Percentiles rank a stretch among this genome's conserved stretches.
Evolutionary conservation across 768 basidiomycete genomes (phyloP).

Genomic region (Boletellus sp.): DNA sequence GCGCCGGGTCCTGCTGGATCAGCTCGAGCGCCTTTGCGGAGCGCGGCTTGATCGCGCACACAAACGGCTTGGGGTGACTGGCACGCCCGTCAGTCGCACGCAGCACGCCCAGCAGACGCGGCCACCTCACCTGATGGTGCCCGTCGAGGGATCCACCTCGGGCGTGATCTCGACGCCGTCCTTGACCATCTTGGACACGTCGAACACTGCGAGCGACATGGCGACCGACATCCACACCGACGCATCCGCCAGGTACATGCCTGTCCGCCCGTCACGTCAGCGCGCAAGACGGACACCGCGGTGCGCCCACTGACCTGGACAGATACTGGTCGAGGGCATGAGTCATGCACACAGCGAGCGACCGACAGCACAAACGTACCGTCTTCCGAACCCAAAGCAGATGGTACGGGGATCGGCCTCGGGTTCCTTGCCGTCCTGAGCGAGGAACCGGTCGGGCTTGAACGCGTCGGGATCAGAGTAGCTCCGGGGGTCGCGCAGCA

Average conservation of each 20-base stretch:
- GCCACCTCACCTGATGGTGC: conserved; percentile 67
- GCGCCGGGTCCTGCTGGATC: conserved; percentile 43
- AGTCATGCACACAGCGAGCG: conserved; percentile 4
- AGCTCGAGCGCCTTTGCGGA: conserved; percentile 53
- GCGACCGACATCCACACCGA: conserved; percentile 44
- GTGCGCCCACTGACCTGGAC: conserved; percentile 22
- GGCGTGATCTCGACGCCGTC: conserved; percentile 50
- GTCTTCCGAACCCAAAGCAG: conserved; percentile 70
- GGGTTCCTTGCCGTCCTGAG: conserved; percentile 30
- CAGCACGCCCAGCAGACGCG: not conserved
- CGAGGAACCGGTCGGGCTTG: conserved; percentile 58
- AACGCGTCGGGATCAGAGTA: conserved; percentile 55
- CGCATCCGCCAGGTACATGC: conserved; percentile 49
- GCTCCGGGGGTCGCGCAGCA: conserved; percentile 32
- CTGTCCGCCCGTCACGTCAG: conserved; percentile 27
- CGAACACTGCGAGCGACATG: conserved; percentile 45
- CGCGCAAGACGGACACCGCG: conserved; percentile 22
- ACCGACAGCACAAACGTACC: conserved; percentile 31
- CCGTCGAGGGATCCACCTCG: conserved; percentile 53
- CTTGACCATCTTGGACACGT: conserved; percentile 43
- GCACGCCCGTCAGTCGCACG: not conserved
- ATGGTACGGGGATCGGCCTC: conserved; percentile 57
- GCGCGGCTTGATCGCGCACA: conserved; percentile 57
- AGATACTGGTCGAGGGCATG: conserved; percentile 15
- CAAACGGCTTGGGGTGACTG: conserved; percentile 61